Evolutionary conservation across 1,284 basidiomycete species (phyloP), one percentile per base, ranked within the genome.

Genomic region (Pulveroboletus sp.): DNA sequence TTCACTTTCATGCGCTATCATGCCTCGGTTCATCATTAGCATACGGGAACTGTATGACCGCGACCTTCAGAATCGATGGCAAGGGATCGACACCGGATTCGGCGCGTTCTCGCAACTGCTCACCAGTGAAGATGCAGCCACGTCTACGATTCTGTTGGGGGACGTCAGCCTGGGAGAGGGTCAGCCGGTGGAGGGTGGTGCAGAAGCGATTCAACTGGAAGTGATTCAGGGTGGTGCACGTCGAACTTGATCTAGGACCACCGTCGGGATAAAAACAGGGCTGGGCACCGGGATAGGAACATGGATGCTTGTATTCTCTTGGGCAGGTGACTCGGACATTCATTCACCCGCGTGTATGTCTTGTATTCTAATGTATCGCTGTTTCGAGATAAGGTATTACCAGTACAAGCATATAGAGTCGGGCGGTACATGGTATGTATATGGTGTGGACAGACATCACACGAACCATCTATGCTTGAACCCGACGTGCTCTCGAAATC

Each of bases 1-100:
- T 46, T 44, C 60, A 2, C 24, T 40, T 24, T 59, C 58, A 6
- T 62, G 54, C 22, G 45, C 62, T 3, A 45, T 61, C 49, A 50
- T 63, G 52, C 60, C 60, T 15, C 58, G 60, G 15, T 60, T 62
- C 55, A 56, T 60, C 33, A 60, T 60, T 6, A 46, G 33, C 35
- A 35, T 63, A 39, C 46, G 60, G 33, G 53, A 61, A 24, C 14
- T 50, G 40, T 62, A 64, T 18, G 53, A 52, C 8, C 42, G 36
- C 24, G 46, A 64, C 24, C 8, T 47, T 29, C 43, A 17, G 9
- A 20, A 49, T 17, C 28, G 20, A 43, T 39, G 33, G 36, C 40
- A 44, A 22, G 62, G 54, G 8, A 49, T 52, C 36, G 59, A 62
- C 38, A 43, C 28, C 5, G 62, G 62, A 3, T 64, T 62, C 18